phyloP scores from a whole-genome alignment of 2,329 filamentous ascomycete species.

The Aspergillus pseudoterreus region DNA sequence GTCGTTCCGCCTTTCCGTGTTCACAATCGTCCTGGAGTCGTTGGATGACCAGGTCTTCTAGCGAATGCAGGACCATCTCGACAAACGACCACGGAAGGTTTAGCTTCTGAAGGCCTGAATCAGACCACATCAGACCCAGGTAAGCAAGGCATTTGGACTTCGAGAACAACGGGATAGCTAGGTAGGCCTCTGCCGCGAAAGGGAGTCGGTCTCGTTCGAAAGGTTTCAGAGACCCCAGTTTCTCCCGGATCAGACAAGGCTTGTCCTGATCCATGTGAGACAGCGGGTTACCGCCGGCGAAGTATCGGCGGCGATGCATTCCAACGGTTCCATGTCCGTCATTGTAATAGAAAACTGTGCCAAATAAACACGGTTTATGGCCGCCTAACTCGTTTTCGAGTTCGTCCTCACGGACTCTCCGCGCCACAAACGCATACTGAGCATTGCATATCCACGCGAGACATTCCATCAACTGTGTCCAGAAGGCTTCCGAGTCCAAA shows the following conservation, averaged over 20 bases:
- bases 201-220: slow-evolving; percentile 58
- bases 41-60: slow-evolving; percentile 64
- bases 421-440: slow-evolving; percentile 67
- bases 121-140: slow-evolving; percentile 69
- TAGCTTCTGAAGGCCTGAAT: slow-evolving; percentile 54
- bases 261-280: slow-evolving; percentile 69
- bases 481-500: slow-evolving; percentile 59
- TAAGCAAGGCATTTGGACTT: slow-evolving; percentile 65
- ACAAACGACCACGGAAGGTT: slow-evolving; percentile 62
- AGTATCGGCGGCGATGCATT: slow-evolving; percentile 59
- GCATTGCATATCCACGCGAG: slow-evolving; percentile 60
- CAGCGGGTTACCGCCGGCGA: slow-evolving; percentile 63
- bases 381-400: slow-evolving; percentile 59
- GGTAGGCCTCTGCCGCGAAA: slow-evolving; percentile 62
- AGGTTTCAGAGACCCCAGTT: slow-evolving; percentile 56
- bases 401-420: slow-evolving; percentile 59
- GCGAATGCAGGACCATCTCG: slow-evolving; percentile 64
- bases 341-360: slow-evolving; percentile 64
- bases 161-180: slow-evolving; percentile 63
- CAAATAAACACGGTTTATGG: slow-evolving; percentile 60
- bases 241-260: slow-evolving; percentile 64
- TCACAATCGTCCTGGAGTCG: slow-evolving; percentile 53
- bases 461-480: slow-evolving; percentile 60
- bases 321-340: slow-evolving; percentile 53
- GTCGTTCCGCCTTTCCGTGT: slow-evolving; percentile 37